Percentiles rank a stretch among this genome's conserved stretches.
phyloP scores from a whole-genome alignment of 176 grass and related monocot species.

The Elymus sibiricus region DNA sequence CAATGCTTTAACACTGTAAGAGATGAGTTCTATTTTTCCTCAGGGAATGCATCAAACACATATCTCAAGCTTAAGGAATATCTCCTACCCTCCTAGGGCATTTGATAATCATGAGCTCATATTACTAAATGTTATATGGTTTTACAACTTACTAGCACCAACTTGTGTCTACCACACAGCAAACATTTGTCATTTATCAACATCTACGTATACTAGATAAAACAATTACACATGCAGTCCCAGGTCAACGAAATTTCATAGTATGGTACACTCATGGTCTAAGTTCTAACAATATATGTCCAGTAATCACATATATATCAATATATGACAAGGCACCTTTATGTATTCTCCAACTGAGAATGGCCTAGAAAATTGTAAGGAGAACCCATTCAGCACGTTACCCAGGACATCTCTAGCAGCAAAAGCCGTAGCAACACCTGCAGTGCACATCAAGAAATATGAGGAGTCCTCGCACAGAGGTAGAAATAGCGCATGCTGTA shows the following conservation, averaged over 20 bases:
- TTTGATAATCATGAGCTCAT: background rate
- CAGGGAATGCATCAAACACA: background rate
- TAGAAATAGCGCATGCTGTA: background rate
- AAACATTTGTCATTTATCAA: background rate
- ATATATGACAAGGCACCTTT: constrained; percentile 50
- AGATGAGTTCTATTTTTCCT: background rate
- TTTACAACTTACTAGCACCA: background rate
- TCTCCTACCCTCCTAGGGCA: background rate
- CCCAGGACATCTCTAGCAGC: constrained; percentile 98
- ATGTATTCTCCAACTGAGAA: constrained; percentile 88
- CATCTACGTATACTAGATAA: background rate
- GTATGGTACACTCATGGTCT: background rate
- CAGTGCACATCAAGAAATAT: constrained; percentile 8
- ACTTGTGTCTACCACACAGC: background rate
- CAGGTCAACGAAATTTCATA: background rate
- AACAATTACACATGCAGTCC: background rate
- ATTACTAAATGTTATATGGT: background rate
- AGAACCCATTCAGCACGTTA: constrained; percentile 89
- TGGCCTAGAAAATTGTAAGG: constrained; percentile 85
- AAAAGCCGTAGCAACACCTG: constrained; percentile 98
- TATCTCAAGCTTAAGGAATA: background rate
- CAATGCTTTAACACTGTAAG: background rate
- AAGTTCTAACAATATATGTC: background rate
- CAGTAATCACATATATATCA: background rate
- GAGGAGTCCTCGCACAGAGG: background rate